These are phyloP conservation scores for Plasmopara viticola DNA, from an alignment of 352 stramenopile genomes.

Conservation along the genomic window DNA sequence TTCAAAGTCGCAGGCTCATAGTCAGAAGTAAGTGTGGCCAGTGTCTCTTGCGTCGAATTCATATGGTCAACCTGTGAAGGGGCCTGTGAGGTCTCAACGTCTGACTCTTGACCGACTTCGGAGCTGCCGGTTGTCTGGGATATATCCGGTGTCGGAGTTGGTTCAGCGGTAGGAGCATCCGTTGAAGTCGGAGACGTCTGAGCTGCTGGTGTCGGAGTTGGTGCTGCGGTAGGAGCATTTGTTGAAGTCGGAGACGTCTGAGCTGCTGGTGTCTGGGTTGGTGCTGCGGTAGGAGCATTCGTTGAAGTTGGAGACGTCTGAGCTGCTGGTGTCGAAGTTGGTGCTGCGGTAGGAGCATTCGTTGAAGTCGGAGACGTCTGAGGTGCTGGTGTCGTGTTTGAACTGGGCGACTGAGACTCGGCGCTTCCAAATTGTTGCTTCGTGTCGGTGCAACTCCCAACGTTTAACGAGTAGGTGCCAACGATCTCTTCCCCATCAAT, in stretches of 20 bases:
- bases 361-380: constrained; percentile 1
- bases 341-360: constrained; percentile 13
- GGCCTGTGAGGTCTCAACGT: constrained; percentile 4
- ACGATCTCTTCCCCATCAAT: constrained; percentile 44
- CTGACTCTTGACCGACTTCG: constrained; percentile 1
- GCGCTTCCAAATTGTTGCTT: constrained; percentile 27
- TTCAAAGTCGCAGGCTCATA: no score
- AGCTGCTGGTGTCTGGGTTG: background rate
- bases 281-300: background rate
- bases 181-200: background rate
- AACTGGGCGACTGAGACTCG: constrained; percentile 11
- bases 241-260: background rate
- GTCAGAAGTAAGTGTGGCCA: no score
- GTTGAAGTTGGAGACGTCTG: background rate
- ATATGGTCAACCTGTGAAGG: constrained; percentile 2
- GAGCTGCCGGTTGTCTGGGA: constrained; percentile 13
- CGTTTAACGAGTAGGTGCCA: constrained; percentile 44
- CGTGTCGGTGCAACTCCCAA: constrained; percentile 24
- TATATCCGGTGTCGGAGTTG: background rate
- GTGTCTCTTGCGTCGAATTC: no score
- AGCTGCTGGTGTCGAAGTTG: constrained; percentile 9
- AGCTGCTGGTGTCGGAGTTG: background rate
- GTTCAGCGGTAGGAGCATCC: background rate
- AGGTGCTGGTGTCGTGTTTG: constrained; percentile 2
- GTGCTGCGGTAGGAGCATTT: background rate